Base-by-base conservation (phyloP, 441 rosid genomes). In the Bruguiera hainesii region DNA sequence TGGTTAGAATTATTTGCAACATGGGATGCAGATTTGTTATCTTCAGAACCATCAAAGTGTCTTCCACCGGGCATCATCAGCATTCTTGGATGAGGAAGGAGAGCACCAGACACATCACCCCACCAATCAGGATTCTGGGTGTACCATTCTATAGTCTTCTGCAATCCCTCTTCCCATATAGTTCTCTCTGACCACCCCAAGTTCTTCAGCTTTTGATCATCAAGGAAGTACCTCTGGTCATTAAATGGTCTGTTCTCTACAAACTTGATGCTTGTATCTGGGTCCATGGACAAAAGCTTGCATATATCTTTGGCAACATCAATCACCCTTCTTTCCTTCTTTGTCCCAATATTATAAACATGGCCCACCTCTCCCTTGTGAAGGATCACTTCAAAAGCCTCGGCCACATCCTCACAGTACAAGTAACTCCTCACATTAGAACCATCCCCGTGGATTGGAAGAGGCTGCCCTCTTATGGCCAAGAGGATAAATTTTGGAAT, bases 361-460 rank as follows among this genome's bases (percentile, higher is more conserved):
- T 92, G 98, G 58, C 93, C 93, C 20, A 92, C 93, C 77, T 86
- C 96, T 31, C 98, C 98, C 84, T 78, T 88, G 85, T 92, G 98
- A 70, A 92, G 90, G 74, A 91, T 81, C 70, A 81, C 83, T 76
- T 92, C 98, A 76, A 92, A 92, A 16, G 98, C 96, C 87, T 92
- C 98, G 18, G 96, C 98, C 66, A 92, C 98, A 79, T 92, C 98
- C 82, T 92, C 98, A n/a, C 98, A 89, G 70, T 89, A 89, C 51
- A 92, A 73, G 64, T 92, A 92, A 68, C 98, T 92, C 71, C 98
- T 80, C 60, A 92, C 98, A 25, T 92, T 92, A 52, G 89, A 75
- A 60, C 98, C 98, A 81, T 92, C 95, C 5, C 98, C 98, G 35
- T 92, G 98, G 75, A 92, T 92, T 1, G 94, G 96, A 67, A 92